These are phyloP conservation scores for Simmondsia chinensis DNA, from an alignment of 148 eudicot species.

Conservation along the genomic window DNA sequence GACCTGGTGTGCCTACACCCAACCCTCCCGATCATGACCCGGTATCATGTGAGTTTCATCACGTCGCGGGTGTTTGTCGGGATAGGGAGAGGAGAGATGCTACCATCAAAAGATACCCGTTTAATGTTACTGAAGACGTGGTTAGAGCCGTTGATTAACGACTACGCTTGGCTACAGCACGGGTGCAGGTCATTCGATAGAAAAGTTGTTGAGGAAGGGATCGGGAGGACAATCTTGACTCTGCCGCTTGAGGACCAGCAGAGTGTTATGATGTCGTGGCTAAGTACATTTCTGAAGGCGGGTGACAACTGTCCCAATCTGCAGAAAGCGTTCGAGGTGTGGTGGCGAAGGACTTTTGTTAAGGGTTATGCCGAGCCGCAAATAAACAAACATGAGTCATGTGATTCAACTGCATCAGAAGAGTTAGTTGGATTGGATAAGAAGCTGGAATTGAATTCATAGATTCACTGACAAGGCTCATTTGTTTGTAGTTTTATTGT, in stretches of 20 bases:
- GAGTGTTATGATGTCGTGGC: constrained; percentile 68
- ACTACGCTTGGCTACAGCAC: constrained; percentile 81
- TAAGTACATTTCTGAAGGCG: constrained; percentile 60
- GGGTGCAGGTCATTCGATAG: constrained; percentile 82
- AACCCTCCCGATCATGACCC: constrained; percentile 40
- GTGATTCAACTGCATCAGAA: no score
- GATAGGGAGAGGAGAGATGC: constrained; percentile 80
- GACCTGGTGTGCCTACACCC: constrained; percentile 65
- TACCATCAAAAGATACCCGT: constrained; percentile 73
- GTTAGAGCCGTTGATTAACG: constrained; percentile 80
- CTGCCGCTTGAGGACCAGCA: constrained; percentile 92
- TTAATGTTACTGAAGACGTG: constrained; percentile 53
- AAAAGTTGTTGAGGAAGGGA: constrained; percentile 88
- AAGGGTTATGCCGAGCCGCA: constrained; percentile 55
- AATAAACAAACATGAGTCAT: constrained; percentile 19
- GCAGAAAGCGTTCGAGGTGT: constrained; percentile 87
- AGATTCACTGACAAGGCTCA: no score
- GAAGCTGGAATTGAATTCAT: no score
- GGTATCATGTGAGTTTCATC: constrained; percentile 63
- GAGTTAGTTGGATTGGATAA: no score
- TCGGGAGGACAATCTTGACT: constrained; percentile 82
- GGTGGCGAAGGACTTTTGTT: constrained; percentile 95
- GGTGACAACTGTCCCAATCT: constrained; percentile 93
- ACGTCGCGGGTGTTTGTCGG: constrained; percentile 83
- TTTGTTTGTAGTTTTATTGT: no score